A percentile compares a stretch with the other conserved stretches of the same genome.
These are phyloP conservation scores for Yamadazyma kitorensis DNA, from an alignment of 805 yeast genomes.

Conservation along the genomic window DNA sequence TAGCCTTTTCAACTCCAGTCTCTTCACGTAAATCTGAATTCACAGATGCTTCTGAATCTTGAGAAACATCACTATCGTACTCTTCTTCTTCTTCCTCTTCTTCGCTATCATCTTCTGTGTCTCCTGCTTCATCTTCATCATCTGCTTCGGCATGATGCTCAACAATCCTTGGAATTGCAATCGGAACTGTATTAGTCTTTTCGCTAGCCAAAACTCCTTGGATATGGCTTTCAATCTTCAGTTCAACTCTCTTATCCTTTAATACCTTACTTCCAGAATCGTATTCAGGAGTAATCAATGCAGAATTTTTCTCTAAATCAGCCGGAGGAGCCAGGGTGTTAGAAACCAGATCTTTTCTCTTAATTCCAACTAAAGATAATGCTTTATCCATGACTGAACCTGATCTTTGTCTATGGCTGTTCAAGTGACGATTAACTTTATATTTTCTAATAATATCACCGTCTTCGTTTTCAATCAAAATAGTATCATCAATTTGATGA, in stretches of 20 bases:
- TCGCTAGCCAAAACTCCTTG: slow-evolving; percentile 1
- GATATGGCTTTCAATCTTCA: slow-evolving; percentile 9
- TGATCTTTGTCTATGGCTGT: slow-evolving; percentile 32
- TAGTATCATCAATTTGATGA: slow-evolving; percentile 71
- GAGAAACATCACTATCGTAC: slow-evolving; percentile 7
- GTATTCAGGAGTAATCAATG: slow-evolving; percentile 11
- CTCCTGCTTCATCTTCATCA: slow-evolving; percentile 6
- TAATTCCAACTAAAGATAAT: slow-evolving; percentile 54
- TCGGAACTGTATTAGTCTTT: slow-evolving; percentile 5
- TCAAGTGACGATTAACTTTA: slow-evolving; percentile 59
- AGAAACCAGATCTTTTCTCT: slow-evolving; percentile 14
- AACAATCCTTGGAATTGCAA: slow-evolving; percentile 7
- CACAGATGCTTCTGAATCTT: slow-evolving; percentile 19
- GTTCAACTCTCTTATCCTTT: slow-evolving; percentile 3
- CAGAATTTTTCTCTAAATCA: slow-evolving; percentile 9
- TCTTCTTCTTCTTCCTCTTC: slow-evolving; percentile 13
- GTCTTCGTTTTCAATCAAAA: slow-evolving; percentile 84
- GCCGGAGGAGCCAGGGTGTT: neutral
- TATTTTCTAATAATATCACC: slow-evolving; percentile 90
- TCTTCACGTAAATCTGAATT: slow-evolving; percentile 38
- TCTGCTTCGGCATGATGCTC: slow-evolving; percentile 6
- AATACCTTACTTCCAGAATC: slow-evolving; percentile 11
- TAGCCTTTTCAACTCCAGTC: slow-evolving; percentile 62
- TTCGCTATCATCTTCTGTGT: slow-evolving; percentile 6
- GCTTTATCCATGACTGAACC: slow-evolving; percentile 45